These are phyloP conservation scores for Backusella mclennaniae DNA, from an alignment of 192 early-diverging fungal species.

Conservation along the genomic window DNA sequence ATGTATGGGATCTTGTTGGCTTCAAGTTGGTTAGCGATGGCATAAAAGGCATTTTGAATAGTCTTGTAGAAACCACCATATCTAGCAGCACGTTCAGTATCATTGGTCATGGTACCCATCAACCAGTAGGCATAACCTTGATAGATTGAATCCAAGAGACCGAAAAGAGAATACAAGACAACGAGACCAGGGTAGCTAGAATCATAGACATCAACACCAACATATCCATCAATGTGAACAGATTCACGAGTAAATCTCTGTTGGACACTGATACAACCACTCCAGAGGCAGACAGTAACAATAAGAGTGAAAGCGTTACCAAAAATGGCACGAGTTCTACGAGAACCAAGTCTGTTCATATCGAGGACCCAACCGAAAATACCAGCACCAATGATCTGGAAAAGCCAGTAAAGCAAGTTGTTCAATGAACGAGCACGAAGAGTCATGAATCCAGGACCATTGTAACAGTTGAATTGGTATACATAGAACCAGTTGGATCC, in stretches of 20 bases:
- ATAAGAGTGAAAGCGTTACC: conserved; percentile 50
- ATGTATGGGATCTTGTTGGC: conserved; percentile 47
- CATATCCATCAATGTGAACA: neutral
- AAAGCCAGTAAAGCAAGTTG: conserved; percentile 74
- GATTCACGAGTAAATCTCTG: conserved; percentile 41
- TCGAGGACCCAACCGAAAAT: conserved; percentile 70
- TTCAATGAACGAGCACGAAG: conserved; percentile 71
- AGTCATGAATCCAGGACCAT: conserved; percentile 62
- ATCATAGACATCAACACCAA: conserved; percentile 27
- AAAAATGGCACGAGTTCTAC: conserved; percentile 62
- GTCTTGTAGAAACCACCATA: conserved; percentile 92
- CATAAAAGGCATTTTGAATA: conserved; percentile 77
- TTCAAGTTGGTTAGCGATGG: conserved; percentile 70
- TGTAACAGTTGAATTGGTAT: conserved; percentile 67
- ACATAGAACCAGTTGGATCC: conserved; percentile 84
- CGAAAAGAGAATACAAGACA: conserved; percentile 74
- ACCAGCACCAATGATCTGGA: conserved; percentile 70
- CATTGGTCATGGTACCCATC: conserved; percentile 83
- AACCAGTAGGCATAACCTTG: conserved; percentile 85
- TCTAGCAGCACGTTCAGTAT: conserved; percentile 67
- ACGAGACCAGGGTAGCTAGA: conserved; percentile 54
- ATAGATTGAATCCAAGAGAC: conserved; percentile 79
- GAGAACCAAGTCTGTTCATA: conserved; percentile 44
- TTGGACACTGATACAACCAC: conserved; percentile 61
- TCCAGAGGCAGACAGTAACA: conserved; percentile 59